A percentile compares a stretch with the other conserved stretches of the same genome.
phyloP scores from a whole-genome alignment of 257 asterid species.

The Rauvolfia tetraphylla region DNA sequence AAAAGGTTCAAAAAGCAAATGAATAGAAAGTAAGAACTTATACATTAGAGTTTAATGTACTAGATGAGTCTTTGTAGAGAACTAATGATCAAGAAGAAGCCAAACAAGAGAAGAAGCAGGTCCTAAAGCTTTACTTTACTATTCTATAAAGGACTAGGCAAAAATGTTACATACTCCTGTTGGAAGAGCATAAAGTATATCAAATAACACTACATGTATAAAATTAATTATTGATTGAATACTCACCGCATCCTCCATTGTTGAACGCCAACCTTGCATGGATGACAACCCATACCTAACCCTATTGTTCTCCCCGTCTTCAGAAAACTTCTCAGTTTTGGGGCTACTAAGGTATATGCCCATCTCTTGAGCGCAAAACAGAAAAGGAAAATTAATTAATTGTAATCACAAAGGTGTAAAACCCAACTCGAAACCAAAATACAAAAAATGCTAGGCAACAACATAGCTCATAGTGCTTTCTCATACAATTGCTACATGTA shows the following conservation, averaged over 20 bases:
- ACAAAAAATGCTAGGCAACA: not conserved
- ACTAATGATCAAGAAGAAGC: not conserved
- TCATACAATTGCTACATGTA: not conserved
- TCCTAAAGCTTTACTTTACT: not conserved
- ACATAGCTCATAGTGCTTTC: not conserved
- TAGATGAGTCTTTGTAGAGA: not conserved
- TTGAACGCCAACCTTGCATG: constrained; percentile 99
- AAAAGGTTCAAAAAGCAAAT: constrained; percentile 15
- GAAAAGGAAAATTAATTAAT: not conserved
- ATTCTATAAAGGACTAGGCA: not conserved
- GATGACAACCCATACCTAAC: constrained; percentile 78
- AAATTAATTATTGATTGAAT: constrained; percentile 8
- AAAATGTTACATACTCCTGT: not conserved
- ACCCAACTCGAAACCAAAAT: not conserved
- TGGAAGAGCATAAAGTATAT: not conserved
- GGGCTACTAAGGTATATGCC: constrained; percentile 92
- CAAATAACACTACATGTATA: not conserved
- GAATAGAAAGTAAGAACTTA: not conserved
- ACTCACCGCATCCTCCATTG: constrained; percentile 99
- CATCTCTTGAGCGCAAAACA: constrained; percentile 57
- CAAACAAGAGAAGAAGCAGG: constrained; percentile 3
- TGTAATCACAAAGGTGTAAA: not conserved
- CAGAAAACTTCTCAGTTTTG: constrained; percentile 80
- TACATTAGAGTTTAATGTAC: too few species aligned
- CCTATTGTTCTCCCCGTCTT: constrained; percentile 71